A percentile compares a stretch with the other conserved stretches of the same genome.
phyloP scores from a whole-genome alignment of 1,284 basidiomycete species.

The Rhodotorula sp. region DNA sequence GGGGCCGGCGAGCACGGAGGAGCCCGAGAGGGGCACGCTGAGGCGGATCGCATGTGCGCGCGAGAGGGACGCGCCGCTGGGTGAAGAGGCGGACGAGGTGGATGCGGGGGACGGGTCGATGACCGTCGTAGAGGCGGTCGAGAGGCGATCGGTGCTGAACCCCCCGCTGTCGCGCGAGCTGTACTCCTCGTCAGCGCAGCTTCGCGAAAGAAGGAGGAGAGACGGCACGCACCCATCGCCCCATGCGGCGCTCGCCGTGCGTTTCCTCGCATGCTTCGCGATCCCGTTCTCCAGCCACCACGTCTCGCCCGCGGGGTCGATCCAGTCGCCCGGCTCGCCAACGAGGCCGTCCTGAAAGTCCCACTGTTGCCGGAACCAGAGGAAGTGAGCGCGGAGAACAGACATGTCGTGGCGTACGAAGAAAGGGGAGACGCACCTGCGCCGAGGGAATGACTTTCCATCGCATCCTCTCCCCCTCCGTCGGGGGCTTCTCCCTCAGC shows the following conservation, averaged over 20 bases:
- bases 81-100: background rate
- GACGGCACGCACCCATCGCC: background rate
- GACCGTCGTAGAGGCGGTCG: conserved; percentile 1
- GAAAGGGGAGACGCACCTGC: background rate
- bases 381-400: no score
- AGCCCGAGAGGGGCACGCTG: conserved; percentile 10
- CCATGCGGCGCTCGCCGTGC: background rate
- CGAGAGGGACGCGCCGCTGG: conserved; percentile 6
- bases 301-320: conserved; percentile 22
- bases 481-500: background rate
- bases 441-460: conserved; percentile 13
- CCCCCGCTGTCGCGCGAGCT: background rate
- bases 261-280: conserved; percentile 14
- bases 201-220: background rate
- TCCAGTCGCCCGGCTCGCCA: conserved; percentile 24
- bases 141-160: conserved; percentile 12
- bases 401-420: no score
- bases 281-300: conserved; percentile 34
- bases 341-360: conserved; percentile 26
- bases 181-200: background rate
- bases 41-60: conserved; percentile 19
- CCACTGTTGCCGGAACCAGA: background rate
- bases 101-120: background rate
- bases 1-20: background rate
- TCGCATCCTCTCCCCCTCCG: conserved; percentile 10